Percentiles rank a stretch among this genome's conserved stretches.
These are phyloP conservation scores for Acanthamoeba royreba DNA, from an alignment of 208 protist genomes.

Conservation along the genomic window DNA sequence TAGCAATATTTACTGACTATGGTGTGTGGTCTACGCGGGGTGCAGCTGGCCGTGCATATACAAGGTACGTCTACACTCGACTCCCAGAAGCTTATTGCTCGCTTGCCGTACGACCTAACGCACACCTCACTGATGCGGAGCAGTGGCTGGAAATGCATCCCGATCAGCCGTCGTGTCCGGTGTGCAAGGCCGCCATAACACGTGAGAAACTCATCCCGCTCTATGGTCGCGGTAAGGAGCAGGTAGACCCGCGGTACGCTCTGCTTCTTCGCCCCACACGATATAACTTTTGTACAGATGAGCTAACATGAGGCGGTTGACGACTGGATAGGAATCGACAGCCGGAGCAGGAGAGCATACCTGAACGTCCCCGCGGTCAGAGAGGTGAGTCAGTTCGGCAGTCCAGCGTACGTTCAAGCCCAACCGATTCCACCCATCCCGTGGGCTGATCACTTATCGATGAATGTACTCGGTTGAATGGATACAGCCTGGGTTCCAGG, in stretches of 20 bases:
- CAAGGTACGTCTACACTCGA: neutral
- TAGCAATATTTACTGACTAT: neutral
- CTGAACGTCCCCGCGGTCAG: neutral
- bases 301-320: too few species aligned
- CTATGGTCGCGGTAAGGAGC: conserved; percentile 53
- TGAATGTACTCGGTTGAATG: neutral
- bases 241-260: neutral
- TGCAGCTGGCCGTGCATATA: conserved; percentile 65
- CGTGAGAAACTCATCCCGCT: conserved; percentile 64
- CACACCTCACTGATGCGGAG: neutral
- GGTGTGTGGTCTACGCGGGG: neutral
- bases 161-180: conserved; percentile 54
- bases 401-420: neutral
- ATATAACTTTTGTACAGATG: too few species aligned
- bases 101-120: neutral
- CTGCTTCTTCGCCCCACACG: neutral
- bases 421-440: neutral
- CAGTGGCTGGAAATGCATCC: conserved; percentile 61
- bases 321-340: neutral
- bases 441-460: neutral
- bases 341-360: neutral
- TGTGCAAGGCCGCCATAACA: conserved; percentile 64
- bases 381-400: conserved; percentile 25
- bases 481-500: neutral
- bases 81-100: neutral